Base-by-base conservation (phyloP, 805 yeast species). In the Zygotorulaspora florentina region DNA sequence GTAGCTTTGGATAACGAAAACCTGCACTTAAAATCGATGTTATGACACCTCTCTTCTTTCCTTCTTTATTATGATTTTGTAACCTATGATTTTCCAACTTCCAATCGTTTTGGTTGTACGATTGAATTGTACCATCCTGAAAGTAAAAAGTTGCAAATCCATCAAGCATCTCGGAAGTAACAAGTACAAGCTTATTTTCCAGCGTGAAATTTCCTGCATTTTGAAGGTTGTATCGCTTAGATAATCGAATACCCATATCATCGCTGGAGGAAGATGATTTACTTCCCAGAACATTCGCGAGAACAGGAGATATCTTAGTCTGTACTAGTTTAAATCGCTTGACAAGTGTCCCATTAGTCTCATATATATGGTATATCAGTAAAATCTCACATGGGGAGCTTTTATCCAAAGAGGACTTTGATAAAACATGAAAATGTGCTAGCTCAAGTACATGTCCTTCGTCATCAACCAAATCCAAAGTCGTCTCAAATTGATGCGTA, bases 21-120 rank as follows among this genome's bases (percentile, higher is more conserved):
- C 66, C 66, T 3, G 61, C 55, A 39, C 65, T 59, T 35, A 63
- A 45, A 10, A 59, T 55, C 3, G 68, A 64, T 1, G 66, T 57
- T 23, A 64, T 52, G 10, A 59, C 47, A 43, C 56, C 58, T 10
- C 55, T 53, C 43, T 53, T 58, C 45, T 59, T 59, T 6, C 58
- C 58, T 26, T 51, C 53, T 18, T 46, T 49, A 16, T 35, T 51
- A 38, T 58, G 61, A 26, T 51, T 46, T 8, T 42, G 42, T 23
- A 59, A 39, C 39, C 63, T 46, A 31, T 57, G 58, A 12, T 50
- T 56, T 46, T 61, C 65, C 18, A 51, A 39, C 28, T 48, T 54
- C 65, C 65, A 61, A 39, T 59, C 64, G 34, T 47, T 56, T 26
- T 51, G 52, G 44, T 54, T 58, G 40, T 52, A 61, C 9, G 61